Base-by-base conservation (phyloP, 805 yeast species). In the Candida boidinii region DNA sequence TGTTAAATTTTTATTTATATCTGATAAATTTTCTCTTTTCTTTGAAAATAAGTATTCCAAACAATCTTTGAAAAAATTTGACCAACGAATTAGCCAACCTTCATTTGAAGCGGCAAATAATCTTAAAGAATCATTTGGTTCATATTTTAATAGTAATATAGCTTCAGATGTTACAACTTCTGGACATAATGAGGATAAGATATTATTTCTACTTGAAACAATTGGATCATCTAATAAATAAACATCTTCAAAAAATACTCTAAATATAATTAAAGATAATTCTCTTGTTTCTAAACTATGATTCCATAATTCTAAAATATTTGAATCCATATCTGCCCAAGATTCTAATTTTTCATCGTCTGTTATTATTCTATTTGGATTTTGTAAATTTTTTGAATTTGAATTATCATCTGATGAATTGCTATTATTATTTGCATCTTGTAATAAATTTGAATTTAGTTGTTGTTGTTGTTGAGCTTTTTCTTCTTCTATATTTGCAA, bases 211-310 rank as follows among this genome's bases (percentile, higher is more conserved):
- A 43, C 76, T 80, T 22, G 88, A 67, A 2, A 95, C 95, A 15
- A 86, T 73, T 17, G 96, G 81, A 51, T 92, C 99, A 44, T 92
- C 97, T 30, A 92, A 65, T 32, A 94, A 63, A 51, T 86, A 92
- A 9, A 92, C 75, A 51, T 92, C 99, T 58, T 92, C 99, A 51
- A 90, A 92, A 13, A 92, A 58, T 4, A 94, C 86, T 48, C 96
- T 66, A 43, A 85, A 72, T 5, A 92, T 81, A 29, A 82, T 74
- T 17, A 90, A 60, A 2, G 88, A 66, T 30, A 92, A 61, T 49
- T 87, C 95, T 41, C 95, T 66, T 4, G 88, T 68, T 17, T 73
- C 69, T 13, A 66, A 56, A 33, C 71, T 72, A 38, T 60, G 62
- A 36, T 70, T 66, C 97, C 97, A 92, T 41, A 92, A 60, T 31